Evolutionary conservation across 371 early-diverging fungal species (phyloP), one percentile per base, ranked within the genome.

Genomic region (Mortierella sp.): DNA sequence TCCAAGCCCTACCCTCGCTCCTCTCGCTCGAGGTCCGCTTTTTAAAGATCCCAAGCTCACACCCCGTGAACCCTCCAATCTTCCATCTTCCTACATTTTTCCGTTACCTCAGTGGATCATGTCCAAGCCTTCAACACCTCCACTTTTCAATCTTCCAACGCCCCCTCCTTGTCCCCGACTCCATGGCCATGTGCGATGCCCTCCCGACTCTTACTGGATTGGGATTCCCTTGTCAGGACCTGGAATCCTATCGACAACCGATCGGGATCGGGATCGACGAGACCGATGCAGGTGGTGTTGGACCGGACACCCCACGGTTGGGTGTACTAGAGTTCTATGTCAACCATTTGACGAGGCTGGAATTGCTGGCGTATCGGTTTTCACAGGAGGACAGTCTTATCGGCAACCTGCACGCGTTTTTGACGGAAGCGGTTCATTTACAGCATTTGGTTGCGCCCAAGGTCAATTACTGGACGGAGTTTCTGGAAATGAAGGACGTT

Each of bases 361-460:
- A 71, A 24, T 46, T 76, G 1, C 2, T 71, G 29, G 55, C 58
- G 2, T 56, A 71, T 46, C 55, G 56, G 3, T 44, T 2, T 8
- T 2, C 1, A 2, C 71, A 71, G 27, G 43, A n/a, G 6, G 54
- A 49, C n/a, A 54, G 46, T n/a, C 58, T 76, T 35, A 8, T 71
- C 12, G n/a, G 48, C 11, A 21, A 48, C 18, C 1, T 76, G 21
- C 77, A 76, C 16, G 21, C 55, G 6, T 76, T 76, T 44, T 14
- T 76, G 54, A 70, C 71, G 38, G 51, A 70, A 18, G 70, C 76
- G 29, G 24, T 14, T 3, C 71, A 70, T 41, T 41, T 76, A n/a
- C 70, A 21, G 44, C 77, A 77, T 35, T 77, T 77, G 77, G 7
- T 77, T 48, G 77, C 77, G 1, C 60, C 77, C 21, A 56, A 35